A percentile compares a stretch with the other conserved stretches of the same genome.
phyloP scores from a whole-genome alignment of 768 basidiomycete species.

The Kwoniella bestiolae region DNA sequence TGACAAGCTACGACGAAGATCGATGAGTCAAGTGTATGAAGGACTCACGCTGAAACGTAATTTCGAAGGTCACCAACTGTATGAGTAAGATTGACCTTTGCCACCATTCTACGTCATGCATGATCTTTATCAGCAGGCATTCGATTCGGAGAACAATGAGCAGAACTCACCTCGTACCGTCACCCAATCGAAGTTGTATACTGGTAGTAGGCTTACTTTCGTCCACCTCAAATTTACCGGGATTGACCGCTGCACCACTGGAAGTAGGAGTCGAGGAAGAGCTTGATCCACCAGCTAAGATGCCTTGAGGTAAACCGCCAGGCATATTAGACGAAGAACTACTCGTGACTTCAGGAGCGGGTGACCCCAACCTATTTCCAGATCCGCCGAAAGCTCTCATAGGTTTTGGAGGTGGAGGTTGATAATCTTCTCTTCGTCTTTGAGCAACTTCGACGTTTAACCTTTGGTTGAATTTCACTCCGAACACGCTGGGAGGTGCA shows the following conservation, averaged over 20 bases:
- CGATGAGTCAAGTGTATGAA: too few relatives aligned
- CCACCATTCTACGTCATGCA: conserved; percentile 68
- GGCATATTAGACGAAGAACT: conserved; percentile 25
- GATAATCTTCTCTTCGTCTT: conserved; percentile 72
- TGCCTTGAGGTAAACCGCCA: conserved; percentile 30
- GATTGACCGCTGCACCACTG: conserved; percentile 47
- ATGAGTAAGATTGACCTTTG: conserved; percentile 86
- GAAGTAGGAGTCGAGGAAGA: conserved; percentile 11
- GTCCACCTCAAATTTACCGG: conserved; percentile 78
- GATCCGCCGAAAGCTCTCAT: conserved; percentile 68
- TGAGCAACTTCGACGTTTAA: conserved; percentile 81
- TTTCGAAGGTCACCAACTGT: conserved; percentile 81
- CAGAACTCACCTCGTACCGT: conserved; percentile 81
- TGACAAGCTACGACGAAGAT: too few relatives aligned
- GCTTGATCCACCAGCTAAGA: conserved; percentile 19
- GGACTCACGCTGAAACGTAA: conserved; percentile 85
- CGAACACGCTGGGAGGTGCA: conserved; percentile 74
- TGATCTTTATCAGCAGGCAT: too few relatives aligned
- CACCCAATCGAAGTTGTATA: conserved; percentile 85
- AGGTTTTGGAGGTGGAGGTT: conserved; percentile 63
- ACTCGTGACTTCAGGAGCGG: conserved; percentile 62
- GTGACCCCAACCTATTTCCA: conserved; percentile 81
- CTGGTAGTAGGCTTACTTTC: conserved; percentile 79
- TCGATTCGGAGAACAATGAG: too few relatives aligned
- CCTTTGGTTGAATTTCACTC: conserved; percentile 74